These are phyloP conservation scores for Dendrothele bispora DNA, from an alignment of 768 basidiomycete genomes.

Conservation along the genomic window DNA sequence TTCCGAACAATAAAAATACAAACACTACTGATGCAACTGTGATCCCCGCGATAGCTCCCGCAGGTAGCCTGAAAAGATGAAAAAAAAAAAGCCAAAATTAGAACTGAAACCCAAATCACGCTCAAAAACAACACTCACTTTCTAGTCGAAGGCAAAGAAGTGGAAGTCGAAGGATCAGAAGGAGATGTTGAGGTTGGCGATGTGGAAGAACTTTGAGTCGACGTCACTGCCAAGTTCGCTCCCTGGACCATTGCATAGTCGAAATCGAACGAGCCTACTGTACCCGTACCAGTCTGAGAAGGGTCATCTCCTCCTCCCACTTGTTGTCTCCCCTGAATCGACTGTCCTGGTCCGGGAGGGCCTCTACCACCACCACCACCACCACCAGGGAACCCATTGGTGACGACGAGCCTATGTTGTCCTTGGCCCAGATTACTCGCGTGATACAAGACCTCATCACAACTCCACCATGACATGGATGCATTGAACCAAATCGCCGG, in stretches of 20 bases:
- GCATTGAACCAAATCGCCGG: slow-evolving; percentile 17
- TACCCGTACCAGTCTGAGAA: not conserved
- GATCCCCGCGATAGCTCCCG: slow-evolving; percentile 18
- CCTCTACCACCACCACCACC: not conserved
- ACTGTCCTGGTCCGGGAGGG: too few relatives aligned
- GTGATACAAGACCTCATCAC: slow-evolving; percentile 19
- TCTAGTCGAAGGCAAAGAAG: not conserved
- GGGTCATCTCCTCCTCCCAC: not conserved
- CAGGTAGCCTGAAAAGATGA: not conserved
- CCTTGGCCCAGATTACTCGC: slow-evolving; percentile 22
- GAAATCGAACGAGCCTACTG: slow-evolving; percentile 21
- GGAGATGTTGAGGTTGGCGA: not conserved
- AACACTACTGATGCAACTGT: slow-evolving; percentile 11
- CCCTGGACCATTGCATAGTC: slow-evolving; percentile 29
- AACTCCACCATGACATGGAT: slow-evolving; percentile 8
- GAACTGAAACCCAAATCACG: not conserved
- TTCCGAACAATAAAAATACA: slow-evolving; percentile 12
- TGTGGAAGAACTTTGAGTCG: not conserved
- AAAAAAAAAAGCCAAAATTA: not conserved
- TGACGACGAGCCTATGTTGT: slow-evolving; percentile 29
- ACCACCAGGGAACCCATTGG: slow-evolving; percentile 23
- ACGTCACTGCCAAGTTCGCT: not conserved
- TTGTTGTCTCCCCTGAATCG: too few relatives aligned
- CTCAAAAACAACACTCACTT: not conserved
- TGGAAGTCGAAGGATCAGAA: not conserved